phyloP scores from a whole-genome alignment of 2,329 filamentous ascomycete genomes.

The Arthroderma uncinatum region DNA sequence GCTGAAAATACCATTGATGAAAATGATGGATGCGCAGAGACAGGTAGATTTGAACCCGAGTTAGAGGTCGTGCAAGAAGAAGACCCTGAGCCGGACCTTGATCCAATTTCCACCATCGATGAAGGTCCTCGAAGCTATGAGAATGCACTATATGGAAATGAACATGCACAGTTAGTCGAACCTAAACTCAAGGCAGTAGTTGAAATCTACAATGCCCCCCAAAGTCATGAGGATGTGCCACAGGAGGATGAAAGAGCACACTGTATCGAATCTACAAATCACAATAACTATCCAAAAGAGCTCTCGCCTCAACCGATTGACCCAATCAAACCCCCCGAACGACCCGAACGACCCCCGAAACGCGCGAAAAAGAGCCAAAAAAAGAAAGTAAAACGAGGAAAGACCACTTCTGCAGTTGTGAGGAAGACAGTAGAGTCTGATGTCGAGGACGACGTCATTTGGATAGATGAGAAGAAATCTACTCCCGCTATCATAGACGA shows the following conservation, averaged over 20 bases:
- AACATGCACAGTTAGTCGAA: neutral
- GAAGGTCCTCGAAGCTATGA: neutral
- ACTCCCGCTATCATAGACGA: neutral
- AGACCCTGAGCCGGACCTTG: neutral
- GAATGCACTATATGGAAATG: neutral
- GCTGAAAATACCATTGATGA: neutral
- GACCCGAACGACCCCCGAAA: constrained; percentile 8
- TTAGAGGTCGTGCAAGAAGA: neutral
- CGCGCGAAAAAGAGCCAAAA: constrained; percentile 30
- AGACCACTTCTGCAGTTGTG: constrained; percentile 28
- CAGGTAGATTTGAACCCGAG: too few species aligned
- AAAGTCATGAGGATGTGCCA: neutral
- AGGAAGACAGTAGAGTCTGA: constrained; percentile 23
- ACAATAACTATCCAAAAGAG: neutral
- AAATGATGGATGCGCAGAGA: too few species aligned
- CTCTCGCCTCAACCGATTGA: neutral
- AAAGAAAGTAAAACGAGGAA: constrained; percentile 36
- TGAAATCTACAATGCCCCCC: neutral
- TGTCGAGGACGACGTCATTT: constrained; percentile 34
- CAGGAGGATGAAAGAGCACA: neutral
- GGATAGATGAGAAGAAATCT: constrained; percentile 24
- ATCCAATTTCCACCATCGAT: neutral
- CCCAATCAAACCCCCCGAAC: neutral
- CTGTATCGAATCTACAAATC: neutral
- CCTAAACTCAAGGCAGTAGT: neutral